Evolutionary conservation across 2,329 filamentous ascomycete species (phyloP).

Genomic region (Xylariaceae sp.): DNA sequence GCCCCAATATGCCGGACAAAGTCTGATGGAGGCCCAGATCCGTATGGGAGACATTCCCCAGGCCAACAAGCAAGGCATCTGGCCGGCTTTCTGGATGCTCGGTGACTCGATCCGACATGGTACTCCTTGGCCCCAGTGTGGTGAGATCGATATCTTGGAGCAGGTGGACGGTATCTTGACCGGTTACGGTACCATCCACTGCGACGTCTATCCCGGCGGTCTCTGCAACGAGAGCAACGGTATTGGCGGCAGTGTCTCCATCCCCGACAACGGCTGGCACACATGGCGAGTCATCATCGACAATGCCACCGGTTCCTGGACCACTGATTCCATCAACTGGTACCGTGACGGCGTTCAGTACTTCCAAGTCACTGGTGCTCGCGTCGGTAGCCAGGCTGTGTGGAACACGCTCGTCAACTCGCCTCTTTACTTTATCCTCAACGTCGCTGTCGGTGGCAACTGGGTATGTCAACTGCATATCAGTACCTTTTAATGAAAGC

Average conservation of each 20-base stretch:
- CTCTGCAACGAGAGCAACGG: constrained; percentile 48
- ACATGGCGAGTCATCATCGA: constrained; percentile 49
- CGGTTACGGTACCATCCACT: constrained; percentile 49
- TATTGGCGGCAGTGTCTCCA: constrained; percentile 32
- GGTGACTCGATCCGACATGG: constrained; percentile 46
- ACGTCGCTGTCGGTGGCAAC: constrained; percentile 47
- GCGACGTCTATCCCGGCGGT: constrained; percentile 41
- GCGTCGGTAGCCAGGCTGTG: constrained; percentile 38
- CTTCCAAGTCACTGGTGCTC: constrained; percentile 41
- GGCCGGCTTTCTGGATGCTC: constrained; percentile 54
- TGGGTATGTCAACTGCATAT: constrained; percentile 34
- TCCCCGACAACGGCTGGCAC: constrained; percentile 49
- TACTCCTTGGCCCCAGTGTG: constrained; percentile 47
- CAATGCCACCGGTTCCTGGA: constrained; percentile 42
- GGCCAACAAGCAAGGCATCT: constrained; percentile 46
- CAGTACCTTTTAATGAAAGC: background rate
- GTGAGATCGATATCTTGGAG: constrained; percentile 52
- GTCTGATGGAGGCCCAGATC: constrained; percentile 44
- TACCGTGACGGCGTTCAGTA: constrained; percentile 44
- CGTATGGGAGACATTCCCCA: constrained; percentile 41
- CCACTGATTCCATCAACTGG: constrained; percentile 48
- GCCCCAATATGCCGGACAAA: constrained; percentile 38
- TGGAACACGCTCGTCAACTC: constrained; percentile 45
- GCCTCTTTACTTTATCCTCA: constrained; percentile 46
- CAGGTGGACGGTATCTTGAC: constrained; percentile 45